These are phyloP conservation scores for Sporothrix protearum DNA, from an alignment of 2,329 filamentous ascomycete genomes.

Conservation along the genomic window DNA sequence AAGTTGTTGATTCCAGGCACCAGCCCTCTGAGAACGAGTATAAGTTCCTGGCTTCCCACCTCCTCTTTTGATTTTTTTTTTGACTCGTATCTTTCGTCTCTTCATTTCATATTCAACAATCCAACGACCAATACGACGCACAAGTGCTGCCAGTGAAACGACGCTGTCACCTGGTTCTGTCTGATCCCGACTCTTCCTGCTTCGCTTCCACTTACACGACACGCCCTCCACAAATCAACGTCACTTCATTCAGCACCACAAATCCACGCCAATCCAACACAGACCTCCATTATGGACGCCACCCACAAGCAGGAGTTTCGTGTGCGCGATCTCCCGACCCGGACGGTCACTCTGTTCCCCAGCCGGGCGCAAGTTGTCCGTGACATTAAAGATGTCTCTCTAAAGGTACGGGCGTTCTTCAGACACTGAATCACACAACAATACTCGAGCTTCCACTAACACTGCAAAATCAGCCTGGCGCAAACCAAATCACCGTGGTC, in stretches of 20 bases:
- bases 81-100: not conserved
- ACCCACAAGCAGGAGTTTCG: slow-evolving; percentile 49
- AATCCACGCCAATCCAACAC: not conserved
- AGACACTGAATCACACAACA: not conserved
- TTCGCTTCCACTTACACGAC: not conserved
- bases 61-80: not conserved
- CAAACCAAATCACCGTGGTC: slow-evolving; percentile 54
- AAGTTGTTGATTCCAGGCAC: not conserved
- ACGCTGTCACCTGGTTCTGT: not conserved
- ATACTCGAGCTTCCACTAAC: not conserved
- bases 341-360: slow-evolving; percentile 62
- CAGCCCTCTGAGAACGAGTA: not conserved
- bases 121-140: not conserved
- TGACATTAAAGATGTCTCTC: slow-evolving; percentile 53
- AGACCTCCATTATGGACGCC: slow-evolving; percentile 37
- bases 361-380: slow-evolving; percentile 57
- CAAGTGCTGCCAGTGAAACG: not conserved
- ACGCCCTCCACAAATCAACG: not conserved
- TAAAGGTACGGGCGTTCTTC: slow-evolving; percentile 40
- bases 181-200: too few species aligned
- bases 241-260: not conserved
- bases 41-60: not conserved
- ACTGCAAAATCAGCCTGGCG: slow-evolving; percentile 42
- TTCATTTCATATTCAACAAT: not conserved
- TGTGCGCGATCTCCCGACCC: slow-evolving; percentile 55